These are phyloP conservation scores for Lepidium aucheri DNA, from an alignment of 345 rosid genomes.

Conservation along the genomic window DNA sequence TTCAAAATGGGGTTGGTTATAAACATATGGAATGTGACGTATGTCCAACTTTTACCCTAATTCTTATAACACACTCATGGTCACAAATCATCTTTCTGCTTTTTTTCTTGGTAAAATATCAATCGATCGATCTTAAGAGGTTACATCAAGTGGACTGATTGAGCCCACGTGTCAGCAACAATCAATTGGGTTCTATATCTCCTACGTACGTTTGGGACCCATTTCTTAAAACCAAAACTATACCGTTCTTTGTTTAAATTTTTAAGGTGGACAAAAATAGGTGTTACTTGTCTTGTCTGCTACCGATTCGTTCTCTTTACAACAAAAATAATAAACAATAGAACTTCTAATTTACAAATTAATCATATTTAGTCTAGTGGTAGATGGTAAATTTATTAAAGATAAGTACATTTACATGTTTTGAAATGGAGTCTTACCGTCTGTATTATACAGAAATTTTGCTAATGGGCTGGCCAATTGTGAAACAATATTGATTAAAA, in stretches of 20 bases:
- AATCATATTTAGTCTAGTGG: not conserved
- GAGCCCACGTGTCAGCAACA: constrained; percentile 19
- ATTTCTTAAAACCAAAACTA: not conserved
- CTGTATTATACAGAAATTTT: too few species aligned
- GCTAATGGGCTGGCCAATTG: too few species aligned
- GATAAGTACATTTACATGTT: not conserved
- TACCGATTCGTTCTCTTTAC: not conserved
- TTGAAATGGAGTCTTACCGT: too few species aligned
- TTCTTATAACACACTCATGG: constrained; percentile 12
- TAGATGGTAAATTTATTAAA: not conserved
- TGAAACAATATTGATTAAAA: too few species aligned
- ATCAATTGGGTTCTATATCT: not conserved
- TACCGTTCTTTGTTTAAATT: not conserved
- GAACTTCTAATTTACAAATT: not conserved
- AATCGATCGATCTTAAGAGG: constrained; percentile 5
- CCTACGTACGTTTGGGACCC: constrained; percentile 19
- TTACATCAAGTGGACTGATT: constrained; percentile 18
- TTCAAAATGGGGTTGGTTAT: not conserved
- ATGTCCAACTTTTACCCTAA: constrained; percentile 6
- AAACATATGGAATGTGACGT: constrained; percentile 15
- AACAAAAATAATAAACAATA: not conserved
- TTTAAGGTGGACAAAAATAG: constrained; percentile 18
- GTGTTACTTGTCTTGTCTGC: constrained; percentile 11
- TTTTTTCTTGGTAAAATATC: too few species aligned
- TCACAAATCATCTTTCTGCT: not conserved